These are phyloP conservation scores for Entelexis sorbosivorans DNA, from an alignment of 1,139 yeast species.

Conservation along the genomic window DNA sequence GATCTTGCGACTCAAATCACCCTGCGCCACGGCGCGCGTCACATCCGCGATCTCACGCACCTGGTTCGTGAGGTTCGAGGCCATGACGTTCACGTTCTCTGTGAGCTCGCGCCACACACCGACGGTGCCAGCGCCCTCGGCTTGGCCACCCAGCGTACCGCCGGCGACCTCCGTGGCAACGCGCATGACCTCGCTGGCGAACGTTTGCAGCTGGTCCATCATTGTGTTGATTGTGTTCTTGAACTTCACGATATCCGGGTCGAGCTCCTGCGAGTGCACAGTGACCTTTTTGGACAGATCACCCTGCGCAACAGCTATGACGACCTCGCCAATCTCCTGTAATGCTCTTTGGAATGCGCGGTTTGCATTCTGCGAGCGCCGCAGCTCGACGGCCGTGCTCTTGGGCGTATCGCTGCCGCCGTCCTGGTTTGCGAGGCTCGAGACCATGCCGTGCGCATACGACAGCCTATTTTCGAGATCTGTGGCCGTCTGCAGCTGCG, in stretches of 20 bases:
- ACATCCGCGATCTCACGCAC: constrained; percentile 81
- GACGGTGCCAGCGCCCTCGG: constrained; percentile 68
- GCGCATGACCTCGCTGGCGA: constrained; percentile 71
- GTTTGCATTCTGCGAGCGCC: constrained; percentile 52
- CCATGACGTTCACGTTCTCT: constrained; percentile 81
- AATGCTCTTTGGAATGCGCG: constrained; percentile 67
- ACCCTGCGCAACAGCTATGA: constrained; percentile 76
- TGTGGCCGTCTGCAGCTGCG: constrained; percentile 31
- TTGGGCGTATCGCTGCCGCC: constrained; percentile 21
- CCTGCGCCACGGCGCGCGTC: constrained; percentile 72
- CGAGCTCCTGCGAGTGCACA: constrained; percentile 60
- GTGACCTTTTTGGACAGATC: constrained; percentile 68
- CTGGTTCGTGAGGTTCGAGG: constrained; percentile 71
- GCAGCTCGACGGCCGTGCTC: constrained; percentile 31
- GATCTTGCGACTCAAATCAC: constrained; percentile 65
- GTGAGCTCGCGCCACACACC: constrained; percentile 82
- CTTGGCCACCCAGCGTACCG: constrained; percentile 83
- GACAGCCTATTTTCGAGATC: constrained; percentile 32
- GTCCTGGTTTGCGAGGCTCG: constrained; percentile 31
- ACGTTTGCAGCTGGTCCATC: constrained; percentile 78
- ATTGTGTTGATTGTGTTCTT: constrained; percentile 73
- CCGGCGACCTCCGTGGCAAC: constrained; percentile 85
- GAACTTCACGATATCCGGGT: constrained; percentile 60
- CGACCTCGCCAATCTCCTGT: constrained; percentile 70
- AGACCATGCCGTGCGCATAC: constrained; percentile 31